Base-by-base conservation (phyloP, 2,329 filamentous ascomycete genomes). In the Microsporum ferrugineum region DNA sequence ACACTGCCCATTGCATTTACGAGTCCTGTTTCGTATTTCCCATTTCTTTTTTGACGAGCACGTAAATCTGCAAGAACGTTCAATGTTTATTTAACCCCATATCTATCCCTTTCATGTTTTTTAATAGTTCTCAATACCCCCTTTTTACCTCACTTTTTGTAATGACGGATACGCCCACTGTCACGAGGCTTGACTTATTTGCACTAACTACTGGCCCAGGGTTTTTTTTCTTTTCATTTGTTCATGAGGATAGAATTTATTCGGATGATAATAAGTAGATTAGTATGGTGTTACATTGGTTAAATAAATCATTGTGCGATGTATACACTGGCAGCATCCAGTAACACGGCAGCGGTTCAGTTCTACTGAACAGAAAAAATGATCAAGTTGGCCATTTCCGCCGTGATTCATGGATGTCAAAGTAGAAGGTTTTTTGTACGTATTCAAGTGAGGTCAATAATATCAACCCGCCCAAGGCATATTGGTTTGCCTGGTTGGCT, bases 361-460 rank as follows among this genome's bases (percentile, higher is more conserved):
- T 36, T 36, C 34, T 5, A 10, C 34, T 36, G 10, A 36, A 36
- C 34, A 5, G 34, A 10, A 36, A 36, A 36, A 36, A 23, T 23
- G 17, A 23, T 23, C 17, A 23, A 23, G 17, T 23, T 23, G 17
- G 17, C 17, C 17, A 23, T 23, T 23, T 23, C 17, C 17, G 17
- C 17, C 17, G 17, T 23, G 17, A 23, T 23, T 23, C 17, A 23
- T 23, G 17, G 17, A 1, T 23, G 17, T 23, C 17, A 23, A 23
- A 23, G 17, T 23, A 23, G 17, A 23, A 23, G 17, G 17, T 23
- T 23, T 23, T 23, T 23, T 23, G 17, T 23, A 23, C 17, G 17
- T 27, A 49, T 29, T 59, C 36, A 58, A 5, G 62, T 63, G 12
- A 63, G 36, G 47, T 63, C 62, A 45, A 63, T 27, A n/a, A 61